These are phyloP conservation scores for Boletellus sp. DNA, from an alignment of 768 basidiomycete genomes.

Conservation along the genomic window DNA sequence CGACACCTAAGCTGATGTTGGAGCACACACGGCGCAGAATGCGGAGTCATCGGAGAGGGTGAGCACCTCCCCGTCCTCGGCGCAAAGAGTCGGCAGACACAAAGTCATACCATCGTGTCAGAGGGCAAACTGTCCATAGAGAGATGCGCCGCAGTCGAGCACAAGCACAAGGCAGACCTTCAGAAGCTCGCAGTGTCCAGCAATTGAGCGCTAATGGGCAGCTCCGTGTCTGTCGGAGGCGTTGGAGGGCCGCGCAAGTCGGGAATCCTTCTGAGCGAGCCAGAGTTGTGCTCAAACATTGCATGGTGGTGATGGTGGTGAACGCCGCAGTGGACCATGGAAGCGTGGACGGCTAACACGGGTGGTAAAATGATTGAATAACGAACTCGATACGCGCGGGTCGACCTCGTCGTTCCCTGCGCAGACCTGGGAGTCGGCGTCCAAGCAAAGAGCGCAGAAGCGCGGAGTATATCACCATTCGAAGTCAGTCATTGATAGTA, in stretches of 20 bases:
- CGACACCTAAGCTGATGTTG: conserved; percentile 7
- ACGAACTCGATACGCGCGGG: no score
- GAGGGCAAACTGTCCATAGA: not conserved
- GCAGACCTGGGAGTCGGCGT: no score
- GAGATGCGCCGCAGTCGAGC: not conserved
- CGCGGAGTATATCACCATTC: no score
- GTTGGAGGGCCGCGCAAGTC: conserved; percentile 6
- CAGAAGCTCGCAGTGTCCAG: conserved; percentile 1
- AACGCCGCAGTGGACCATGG: no score
- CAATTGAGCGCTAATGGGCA: not conserved
- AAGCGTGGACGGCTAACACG: no score
- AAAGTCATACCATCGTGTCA: not conserved
- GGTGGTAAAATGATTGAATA: no score
- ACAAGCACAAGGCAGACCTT: not conserved
- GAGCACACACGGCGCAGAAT: not conserved
- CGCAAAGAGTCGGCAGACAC: conserved; percentile 13
- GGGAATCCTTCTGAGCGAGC: not conserved
- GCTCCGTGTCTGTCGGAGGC: conserved; percentile 10
- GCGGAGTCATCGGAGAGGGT: conserved; percentile 14
- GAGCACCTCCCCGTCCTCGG: conserved; percentile 2
- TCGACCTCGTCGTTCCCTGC: no score
- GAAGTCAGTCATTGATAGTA: no score
- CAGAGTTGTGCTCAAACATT: not conserved
- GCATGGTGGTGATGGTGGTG: no score
- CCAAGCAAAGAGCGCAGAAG: no score